Conservation (phyloP, 1,139 yeast genomes). For the Zygoascus meyerae region DNA sequence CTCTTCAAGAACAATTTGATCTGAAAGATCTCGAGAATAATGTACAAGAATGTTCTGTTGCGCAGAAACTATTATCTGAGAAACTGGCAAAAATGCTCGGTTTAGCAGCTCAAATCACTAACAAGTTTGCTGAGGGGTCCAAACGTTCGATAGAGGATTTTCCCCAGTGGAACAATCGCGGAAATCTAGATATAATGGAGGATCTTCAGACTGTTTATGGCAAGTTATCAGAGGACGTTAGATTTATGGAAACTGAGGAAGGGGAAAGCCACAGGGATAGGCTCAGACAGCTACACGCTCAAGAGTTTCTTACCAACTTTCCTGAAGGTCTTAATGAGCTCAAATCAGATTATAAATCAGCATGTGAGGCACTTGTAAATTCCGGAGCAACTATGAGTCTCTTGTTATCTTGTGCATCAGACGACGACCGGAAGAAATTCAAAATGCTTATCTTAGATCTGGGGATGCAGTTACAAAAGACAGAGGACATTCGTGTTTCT, state of each 20-base stretch:
- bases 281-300: slow-evolving; percentile 11
- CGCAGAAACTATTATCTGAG: neutral
- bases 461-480: slow-evolving; percentile 31
- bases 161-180: slow-evolving; percentile 12
- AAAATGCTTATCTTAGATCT: slow-evolving; percentile 30
- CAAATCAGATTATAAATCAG: slow-evolving; percentile 12
- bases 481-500: slow-evolving; percentile 41
- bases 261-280: slow-evolving; percentile 1
- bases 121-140: slow-evolving; percentile 16
- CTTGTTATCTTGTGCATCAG: slow-evolving; percentile 19
- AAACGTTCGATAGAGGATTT: slow-evolving; percentile 5
- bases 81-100: slow-evolving; percentile 1
- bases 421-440: slow-evolving; percentile 13
- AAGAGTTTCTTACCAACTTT: slow-evolving; percentile 21
- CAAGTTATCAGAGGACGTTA: slow-evolving; percentile 28
- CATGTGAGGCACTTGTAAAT: slow-evolving; percentile 19
- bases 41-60: neutral
- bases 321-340: slow-evolving; percentile 5
- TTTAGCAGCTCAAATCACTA: neutral
- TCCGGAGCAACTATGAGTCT: slow-evolving; percentile 17
- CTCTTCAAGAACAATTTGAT: slow-evolving; percentile 19
- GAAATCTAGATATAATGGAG: slow-evolving; percentile 9
- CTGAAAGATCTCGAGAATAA: slow-evolving; percentile 11
- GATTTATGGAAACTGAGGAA: slow-evolving; percentile 21
- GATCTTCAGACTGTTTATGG: slow-evolving; percentile 27